A percentile compares a stretch with the other conserved stretches of the same genome.
phyloP scores from a whole-genome alignment of 768 basidiomycete genomes.

The Hygrocybe punicea region DNA sequence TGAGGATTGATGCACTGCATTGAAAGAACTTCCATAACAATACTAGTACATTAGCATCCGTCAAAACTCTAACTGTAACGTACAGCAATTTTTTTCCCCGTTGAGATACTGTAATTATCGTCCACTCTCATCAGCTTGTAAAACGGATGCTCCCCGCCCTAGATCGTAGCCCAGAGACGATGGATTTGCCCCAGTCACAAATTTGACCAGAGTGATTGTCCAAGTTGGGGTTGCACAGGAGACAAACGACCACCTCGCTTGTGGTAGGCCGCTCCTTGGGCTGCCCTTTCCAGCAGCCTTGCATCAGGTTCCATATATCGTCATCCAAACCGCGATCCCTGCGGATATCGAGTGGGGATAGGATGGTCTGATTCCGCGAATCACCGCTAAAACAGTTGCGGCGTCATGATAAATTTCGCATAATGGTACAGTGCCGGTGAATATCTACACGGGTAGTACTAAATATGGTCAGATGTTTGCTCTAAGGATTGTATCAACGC shows the following conservation, averaged over 20 bases:
- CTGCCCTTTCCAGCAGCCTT: slow-evolving; percentile 25
- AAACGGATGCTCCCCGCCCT: no score
- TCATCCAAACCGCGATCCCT: slow-evolving; percentile 25
- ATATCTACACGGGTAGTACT: slow-evolving; percentile 23
- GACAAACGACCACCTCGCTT: slow-evolving; percentile 13
- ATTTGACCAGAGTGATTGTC: no score
- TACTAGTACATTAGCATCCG: no score
- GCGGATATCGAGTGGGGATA: slow-evolving; percentile 2
- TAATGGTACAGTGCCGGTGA: slow-evolving; percentile 27
- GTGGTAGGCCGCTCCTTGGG: slow-evolving; percentile 28
- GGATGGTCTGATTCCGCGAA: slow-evolving; percentile 20
- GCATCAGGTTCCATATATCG: slow-evolving; percentile 30
- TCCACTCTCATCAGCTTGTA: no score
- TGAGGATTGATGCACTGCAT: no score
- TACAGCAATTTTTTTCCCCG: no score
- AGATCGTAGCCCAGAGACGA: no score
- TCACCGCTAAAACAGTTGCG: slow-evolving; percentile 17
- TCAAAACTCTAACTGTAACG: no score
- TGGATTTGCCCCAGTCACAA: no score
- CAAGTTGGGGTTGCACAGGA: no score
- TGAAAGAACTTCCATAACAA: no score
- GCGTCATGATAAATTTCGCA: slow-evolving; percentile 13
- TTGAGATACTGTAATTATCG: no score
- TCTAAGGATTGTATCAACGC: background rate
- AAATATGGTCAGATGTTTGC: background rate